phyloP scores from a whole-genome alignment of 371 early-diverging fungal genomes.

The Zychaea mexicana region DNA sequence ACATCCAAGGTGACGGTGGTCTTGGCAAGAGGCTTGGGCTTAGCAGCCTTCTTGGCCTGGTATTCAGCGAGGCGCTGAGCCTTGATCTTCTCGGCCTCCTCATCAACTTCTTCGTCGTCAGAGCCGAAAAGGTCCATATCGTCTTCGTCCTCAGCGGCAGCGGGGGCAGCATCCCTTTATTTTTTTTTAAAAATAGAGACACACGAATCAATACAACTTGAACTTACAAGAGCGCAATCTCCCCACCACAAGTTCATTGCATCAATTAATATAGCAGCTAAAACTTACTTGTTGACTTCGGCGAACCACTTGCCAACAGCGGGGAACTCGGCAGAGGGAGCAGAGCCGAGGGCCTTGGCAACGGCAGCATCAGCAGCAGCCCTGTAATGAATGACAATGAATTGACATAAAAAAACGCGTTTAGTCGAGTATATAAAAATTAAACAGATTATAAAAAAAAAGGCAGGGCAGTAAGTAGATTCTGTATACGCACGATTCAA shows the following conservation, averaged over 20 bases:
- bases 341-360: slow-evolving; percentile 46
- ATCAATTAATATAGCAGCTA: no score
- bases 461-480: no score
- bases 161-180: slow-evolving; percentile 49
- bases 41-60: slow-evolving; percentile 90
- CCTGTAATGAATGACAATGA: slow-evolving; percentile 12
- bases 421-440: background rate
- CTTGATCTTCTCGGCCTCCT: slow-evolving; percentile 88
- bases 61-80: slow-evolving; percentile 91
- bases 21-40: slow-evolving; percentile 93
- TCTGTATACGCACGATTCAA: slow-evolving; percentile 58
- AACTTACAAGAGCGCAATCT: no score
- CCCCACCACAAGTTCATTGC: no score
- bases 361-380: slow-evolving; percentile 45
- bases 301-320: slow-evolving; percentile 46
- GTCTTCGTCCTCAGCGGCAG: slow-evolving; percentile 84
- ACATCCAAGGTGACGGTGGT: slow-evolving; percentile 90
- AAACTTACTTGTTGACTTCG: slow-evolving; percentile 45
- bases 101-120: slow-evolving; percentile 90
- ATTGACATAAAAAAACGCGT: slow-evolving; percentile 7
- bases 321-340: slow-evolving; percentile 44
- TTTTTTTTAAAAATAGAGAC: background rate
- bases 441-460: background rate
- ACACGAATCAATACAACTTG: no score
- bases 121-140: slow-evolving; percentile 96